Conservation (phyloP, 257 asterid species). For the Primulina tabacum region DNA sequence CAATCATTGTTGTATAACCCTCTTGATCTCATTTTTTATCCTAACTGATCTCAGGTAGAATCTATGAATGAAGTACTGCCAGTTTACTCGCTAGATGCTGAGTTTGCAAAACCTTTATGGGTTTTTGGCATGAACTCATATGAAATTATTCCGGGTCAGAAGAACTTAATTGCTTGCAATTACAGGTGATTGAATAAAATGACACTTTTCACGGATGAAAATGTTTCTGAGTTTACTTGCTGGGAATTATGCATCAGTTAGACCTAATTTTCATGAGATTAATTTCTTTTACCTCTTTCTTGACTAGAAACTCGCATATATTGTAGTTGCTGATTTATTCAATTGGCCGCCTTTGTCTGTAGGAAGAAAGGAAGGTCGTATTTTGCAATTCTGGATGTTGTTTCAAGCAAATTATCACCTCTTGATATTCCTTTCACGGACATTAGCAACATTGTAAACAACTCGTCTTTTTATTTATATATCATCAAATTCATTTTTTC, state of each 20-base stretch:
- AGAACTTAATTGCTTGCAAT: constrained; percentile 71
- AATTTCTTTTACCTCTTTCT: constrained; percentile 9
- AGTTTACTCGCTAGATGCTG: constrained; percentile 68
- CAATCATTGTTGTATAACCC: neutral
- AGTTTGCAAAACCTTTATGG: constrained; percentile 92
- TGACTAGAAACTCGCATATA: neutral
- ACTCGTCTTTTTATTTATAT: constrained; percentile 8
- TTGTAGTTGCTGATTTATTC: constrained; percentile 4
- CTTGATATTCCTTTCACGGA: constrained; percentile 85
- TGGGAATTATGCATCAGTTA: constrained; percentile 9
- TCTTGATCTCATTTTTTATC: constrained; percentile 23
- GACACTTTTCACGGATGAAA: constrained; percentile 6
- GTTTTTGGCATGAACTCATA: constrained; percentile 80
- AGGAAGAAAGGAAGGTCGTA: constrained; percentile 84
- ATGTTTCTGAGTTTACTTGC: neutral
- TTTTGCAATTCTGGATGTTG: constrained; percentile 74
- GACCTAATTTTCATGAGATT: constrained; percentile 6
- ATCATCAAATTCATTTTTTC: constrained; percentile 11
- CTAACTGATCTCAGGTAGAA: constrained; percentile 55
- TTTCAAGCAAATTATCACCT: constrained; percentile 42
- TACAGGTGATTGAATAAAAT: constrained; percentile 57
- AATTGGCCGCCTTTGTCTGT: constrained; percentile 34
- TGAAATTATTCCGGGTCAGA: constrained; percentile 55
- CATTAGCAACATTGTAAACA: constrained; percentile 63
- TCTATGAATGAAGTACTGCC: constrained; percentile 71